Conservation (phyloP, 495 filamentous ascomycete species). For the Sabuloglossum arenarium region DNA sequence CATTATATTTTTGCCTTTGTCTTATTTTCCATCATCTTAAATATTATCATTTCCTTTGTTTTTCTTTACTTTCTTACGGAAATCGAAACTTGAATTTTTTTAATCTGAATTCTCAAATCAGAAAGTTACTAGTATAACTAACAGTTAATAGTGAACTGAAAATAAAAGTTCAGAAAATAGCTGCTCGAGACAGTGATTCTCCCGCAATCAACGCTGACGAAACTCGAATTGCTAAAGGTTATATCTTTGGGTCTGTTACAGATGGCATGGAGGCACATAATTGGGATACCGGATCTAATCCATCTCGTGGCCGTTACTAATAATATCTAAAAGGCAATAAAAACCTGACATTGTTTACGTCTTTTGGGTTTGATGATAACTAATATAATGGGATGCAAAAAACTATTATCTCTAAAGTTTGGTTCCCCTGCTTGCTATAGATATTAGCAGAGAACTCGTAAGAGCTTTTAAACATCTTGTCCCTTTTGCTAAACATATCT, state of each 20-base stretch:
- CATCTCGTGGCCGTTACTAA: neutral
- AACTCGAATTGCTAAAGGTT: neutral
- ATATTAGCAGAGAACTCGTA: too few relatives aligned
- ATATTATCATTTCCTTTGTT: too few relatives aligned
- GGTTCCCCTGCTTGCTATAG: too few relatives aligned
- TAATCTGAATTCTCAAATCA: neutral
- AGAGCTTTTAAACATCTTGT: too few relatives aligned
- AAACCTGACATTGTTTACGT: too few relatives aligned
- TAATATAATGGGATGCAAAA: too few relatives aligned
- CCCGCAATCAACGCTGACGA: neutral
- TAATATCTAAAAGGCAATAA: neutral
- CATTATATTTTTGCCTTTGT: too few relatives aligned
- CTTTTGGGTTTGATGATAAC: constrained; percentile 2
- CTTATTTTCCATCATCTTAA: too few relatives aligned
- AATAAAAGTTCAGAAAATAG: neutral
- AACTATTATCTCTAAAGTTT: too few relatives aligned
- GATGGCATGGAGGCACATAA: neutral
- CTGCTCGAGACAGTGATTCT: neutral
- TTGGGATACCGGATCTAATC: neutral
- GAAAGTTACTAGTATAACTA: neutral
- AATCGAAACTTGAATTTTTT: neutral
- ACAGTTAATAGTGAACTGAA: neutral
- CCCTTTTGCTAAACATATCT: too few relatives aligned
- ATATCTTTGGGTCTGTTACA: neutral
- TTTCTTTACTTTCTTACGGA: neutral